Evolutionary conservation across 2,329 filamentous ascomycete species (phyloP).

Genomic region (Fusarium longipes): DNA sequence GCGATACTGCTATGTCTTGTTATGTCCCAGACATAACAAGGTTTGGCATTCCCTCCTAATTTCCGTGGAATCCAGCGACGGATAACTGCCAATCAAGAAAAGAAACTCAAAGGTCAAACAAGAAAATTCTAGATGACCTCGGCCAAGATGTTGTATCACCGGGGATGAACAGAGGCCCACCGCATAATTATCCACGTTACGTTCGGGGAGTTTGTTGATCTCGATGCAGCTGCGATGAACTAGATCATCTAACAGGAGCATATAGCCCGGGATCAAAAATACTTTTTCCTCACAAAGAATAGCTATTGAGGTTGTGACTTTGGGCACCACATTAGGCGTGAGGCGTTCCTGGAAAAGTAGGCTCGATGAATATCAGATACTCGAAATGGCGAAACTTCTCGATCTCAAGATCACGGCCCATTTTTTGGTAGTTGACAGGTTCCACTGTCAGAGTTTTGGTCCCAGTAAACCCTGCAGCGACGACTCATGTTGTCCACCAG

Average conservation of each 20-base stretch:
- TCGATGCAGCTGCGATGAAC: background rate
- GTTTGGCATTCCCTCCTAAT: background rate
- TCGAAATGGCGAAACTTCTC: background rate
- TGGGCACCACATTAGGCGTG: background rate
- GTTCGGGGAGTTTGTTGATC: background rate
- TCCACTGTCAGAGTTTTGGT: slow-evolving; percentile 12
- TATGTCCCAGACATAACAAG: background rate
- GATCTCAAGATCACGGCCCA: slow-evolving; percentile 6
- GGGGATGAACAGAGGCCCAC: background rate
- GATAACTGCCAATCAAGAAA: background rate
- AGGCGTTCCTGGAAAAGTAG: background rate
- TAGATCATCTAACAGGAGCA: background rate
- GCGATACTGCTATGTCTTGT: background rate
- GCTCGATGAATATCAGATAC: background rate
- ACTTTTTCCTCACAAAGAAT: background rate
- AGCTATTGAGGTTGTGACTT: background rate
- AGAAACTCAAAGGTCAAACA: background rate
- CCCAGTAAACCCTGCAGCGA: background rate
- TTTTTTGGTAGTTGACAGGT: background rate
- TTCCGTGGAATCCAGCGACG: background rate
- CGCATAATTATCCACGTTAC: background rate
- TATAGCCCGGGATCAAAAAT: background rate
- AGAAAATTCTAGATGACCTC: background rate
- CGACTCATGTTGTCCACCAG: background rate
- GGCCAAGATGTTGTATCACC: background rate